Evolutionary conservation across 345 rosid species (phyloP), one percentile per base, ranked within the genome.

Genomic region (Populus alba): DNA sequence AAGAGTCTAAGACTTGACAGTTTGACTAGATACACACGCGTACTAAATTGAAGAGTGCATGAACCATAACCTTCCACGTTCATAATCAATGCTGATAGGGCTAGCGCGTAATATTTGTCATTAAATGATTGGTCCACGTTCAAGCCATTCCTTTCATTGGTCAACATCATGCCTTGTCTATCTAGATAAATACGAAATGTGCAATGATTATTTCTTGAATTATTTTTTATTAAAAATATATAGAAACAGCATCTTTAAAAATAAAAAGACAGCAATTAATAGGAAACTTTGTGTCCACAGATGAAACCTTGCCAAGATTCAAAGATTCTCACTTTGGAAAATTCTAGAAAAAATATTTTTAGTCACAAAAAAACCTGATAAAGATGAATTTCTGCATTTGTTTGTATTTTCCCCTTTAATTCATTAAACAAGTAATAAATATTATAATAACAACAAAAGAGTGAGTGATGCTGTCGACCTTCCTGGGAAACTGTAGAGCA

Each of bases 51-150:
- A 62, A 62, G 67, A 25, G 17, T 11, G 7, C 33, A n/a, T n/a
- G 27, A 7, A 59, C 35, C 8, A 63, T 9, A 3, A 10, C 67
- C 67, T 27, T 68, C 16, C 45, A 55, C 9, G 12, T 31, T 55
- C 47, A 53, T 35, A 1, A 55, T 12, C 57, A 11, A 72, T 29
- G 70, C 12, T 20, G 55, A 63, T 12, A 12, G 27, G 75, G 31
- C 3, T 35, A 62, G 38, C 80, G 86, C 79, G 83, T 83, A 11
- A 15, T 18, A 84, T 45, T 25, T 20, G 87, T 82, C 84, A 37
- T 4, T 0, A 33, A 23, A 2, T 66, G 68, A 53, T 82, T 85
- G 88, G 88, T 45, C 79, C 91, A 85, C 87, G 87, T 77, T 23
- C 2, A 22, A 12, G 8, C 18, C 18, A 31, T 13, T 17, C 15